phyloP scores from a whole-genome alignment of 2,329 filamentous ascomycete species.

The Colletotrichum simmondsii region DNA sequence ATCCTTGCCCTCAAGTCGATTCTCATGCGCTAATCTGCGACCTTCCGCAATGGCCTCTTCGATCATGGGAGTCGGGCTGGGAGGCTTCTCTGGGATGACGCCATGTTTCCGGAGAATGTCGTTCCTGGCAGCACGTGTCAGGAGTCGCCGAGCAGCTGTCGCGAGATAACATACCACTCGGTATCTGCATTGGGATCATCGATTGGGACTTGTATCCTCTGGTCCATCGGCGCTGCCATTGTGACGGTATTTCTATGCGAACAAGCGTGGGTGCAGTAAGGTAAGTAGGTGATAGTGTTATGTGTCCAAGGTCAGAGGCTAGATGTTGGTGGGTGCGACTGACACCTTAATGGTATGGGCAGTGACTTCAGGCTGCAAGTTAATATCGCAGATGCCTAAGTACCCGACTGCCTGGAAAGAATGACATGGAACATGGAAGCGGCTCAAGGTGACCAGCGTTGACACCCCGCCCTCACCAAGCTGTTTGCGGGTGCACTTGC shows the following conservation, averaged over 20 bases:
- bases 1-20: constrained; percentile 92
- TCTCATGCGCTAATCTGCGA: constrained; percentile 86
- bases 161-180: constrained; percentile 77
- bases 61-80: constrained; percentile 94
- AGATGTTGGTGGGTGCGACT: not conserved
- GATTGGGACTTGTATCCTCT: constrained; percentile 82
- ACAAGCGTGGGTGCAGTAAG: not conserved
- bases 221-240: constrained; percentile 72
- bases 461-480: constrained; percentile 22
- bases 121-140: constrained; percentile 72
- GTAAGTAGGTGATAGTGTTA: not conserved
- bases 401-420: not conserved
- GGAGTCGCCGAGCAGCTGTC: constrained; percentile 34
- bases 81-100: constrained; percentile 96
- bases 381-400: constrained; percentile 16
- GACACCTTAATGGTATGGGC: not conserved
- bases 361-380: constrained; percentile 7
- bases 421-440: constrained; percentile 12
- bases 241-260: constrained; percentile 21
- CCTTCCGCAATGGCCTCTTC: constrained; percentile 93
- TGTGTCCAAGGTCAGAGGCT: not conserved
- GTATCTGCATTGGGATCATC: constrained; percentile 97
- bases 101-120: constrained; percentile 97
- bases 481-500: constrained; percentile 2
- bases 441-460: not conserved